Evolutionary conservation across 2,329 filamentous ascomycete species (phyloP).

Genomic region (Ceratocystis huliohia): DNA sequence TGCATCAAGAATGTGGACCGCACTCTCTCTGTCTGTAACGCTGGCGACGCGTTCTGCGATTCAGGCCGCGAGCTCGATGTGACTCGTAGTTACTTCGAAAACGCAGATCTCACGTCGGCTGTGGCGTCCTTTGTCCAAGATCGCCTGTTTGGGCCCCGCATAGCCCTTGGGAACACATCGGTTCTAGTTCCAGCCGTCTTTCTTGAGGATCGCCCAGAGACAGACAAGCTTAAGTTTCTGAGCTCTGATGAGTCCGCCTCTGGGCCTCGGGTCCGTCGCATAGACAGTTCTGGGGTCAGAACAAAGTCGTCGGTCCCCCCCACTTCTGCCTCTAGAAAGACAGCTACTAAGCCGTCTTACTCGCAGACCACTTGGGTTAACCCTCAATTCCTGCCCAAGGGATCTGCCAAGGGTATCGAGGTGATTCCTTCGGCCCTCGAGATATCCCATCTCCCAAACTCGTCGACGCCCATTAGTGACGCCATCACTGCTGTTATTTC

Average conservation of each 20-base stretch:
- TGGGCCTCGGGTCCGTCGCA: background rate
- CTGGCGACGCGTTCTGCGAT: conserved; percentile 9
- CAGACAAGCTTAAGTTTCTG: background rate
- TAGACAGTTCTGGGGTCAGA: background rate
- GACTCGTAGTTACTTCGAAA: background rate
- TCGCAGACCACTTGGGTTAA: conserved; percentile 1
- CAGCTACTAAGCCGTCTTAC: background rate
- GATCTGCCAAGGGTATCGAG: background rate
- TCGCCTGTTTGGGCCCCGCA: conserved; percentile 2
- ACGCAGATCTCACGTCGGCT: background rate
- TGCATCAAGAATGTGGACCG: conserved; percentile 8
- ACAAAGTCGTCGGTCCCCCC: background rate
- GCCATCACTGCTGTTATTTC: background rate
- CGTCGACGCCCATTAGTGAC: conserved; percentile 6
- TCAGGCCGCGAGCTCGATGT: conserved; percentile 1
- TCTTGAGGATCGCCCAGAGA: background rate
- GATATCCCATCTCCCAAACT: background rate
- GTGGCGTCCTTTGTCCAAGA: background rate
- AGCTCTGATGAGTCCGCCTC: background rate
- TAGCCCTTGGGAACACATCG: background rate
- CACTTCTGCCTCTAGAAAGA: background rate
- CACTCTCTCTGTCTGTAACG: conserved; percentile 1
- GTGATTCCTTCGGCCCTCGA: background rate
- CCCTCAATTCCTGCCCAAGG: background rate
- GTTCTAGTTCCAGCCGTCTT: background rate